These are phyloP conservation scores for Chytridium lagenaria DNA, from an alignment of 371 early-diverging fungal species.

Conservation along the genomic window DNA sequence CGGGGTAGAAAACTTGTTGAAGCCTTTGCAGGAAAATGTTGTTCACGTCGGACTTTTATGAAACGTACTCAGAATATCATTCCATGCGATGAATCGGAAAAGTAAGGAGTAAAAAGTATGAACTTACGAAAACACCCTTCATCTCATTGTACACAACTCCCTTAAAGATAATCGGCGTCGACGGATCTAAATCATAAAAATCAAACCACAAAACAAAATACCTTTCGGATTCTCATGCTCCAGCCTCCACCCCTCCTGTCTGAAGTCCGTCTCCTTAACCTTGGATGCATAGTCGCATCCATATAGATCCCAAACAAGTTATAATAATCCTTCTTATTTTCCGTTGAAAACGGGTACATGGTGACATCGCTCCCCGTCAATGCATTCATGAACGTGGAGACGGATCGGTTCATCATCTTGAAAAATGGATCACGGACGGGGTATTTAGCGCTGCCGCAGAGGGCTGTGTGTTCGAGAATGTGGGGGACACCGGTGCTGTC, in stretches of 20 bases:
- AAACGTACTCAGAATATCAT: no score
- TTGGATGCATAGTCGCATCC: slow-evolving; percentile 89
- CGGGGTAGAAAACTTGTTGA: slow-evolving; percentile 85
- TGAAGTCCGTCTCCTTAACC: slow-evolving; percentile 75
- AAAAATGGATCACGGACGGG: slow-evolving; percentile 97
- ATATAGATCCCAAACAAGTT: slow-evolving; percentile 92
- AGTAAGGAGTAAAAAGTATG: not conserved
- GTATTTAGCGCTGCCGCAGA: slow-evolving; percentile 87
- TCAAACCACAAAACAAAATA: slow-evolving; percentile 20
- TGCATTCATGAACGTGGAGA: slow-evolving; percentile 97
- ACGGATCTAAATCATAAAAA: slow-evolving; percentile 37
- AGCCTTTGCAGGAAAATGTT: slow-evolving; percentile 76
- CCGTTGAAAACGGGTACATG: slow-evolving; percentile 93
- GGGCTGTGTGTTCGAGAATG: slow-evolving; percentile 93
- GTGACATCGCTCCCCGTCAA: slow-evolving; percentile 91
- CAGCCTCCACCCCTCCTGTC: slow-evolving; percentile 95
- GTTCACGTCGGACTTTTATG: slow-evolving; percentile 67
- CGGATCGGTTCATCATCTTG: slow-evolving; percentile 95
- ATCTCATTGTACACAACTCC: slow-evolving; percentile 98
- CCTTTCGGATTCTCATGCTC: slow-evolving; percentile 79
- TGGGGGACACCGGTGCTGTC: slow-evolving; percentile 92
- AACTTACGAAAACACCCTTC: slow-evolving; percentile 86
- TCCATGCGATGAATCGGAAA: no score
- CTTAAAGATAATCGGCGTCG: slow-evolving; percentile 70
- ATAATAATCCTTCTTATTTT: slow-evolving; percentile 82